Evolutionary conservation across 1,139 yeast genomes (phyloP).

Genomic region (Sporopachydermia cereana): DNA sequence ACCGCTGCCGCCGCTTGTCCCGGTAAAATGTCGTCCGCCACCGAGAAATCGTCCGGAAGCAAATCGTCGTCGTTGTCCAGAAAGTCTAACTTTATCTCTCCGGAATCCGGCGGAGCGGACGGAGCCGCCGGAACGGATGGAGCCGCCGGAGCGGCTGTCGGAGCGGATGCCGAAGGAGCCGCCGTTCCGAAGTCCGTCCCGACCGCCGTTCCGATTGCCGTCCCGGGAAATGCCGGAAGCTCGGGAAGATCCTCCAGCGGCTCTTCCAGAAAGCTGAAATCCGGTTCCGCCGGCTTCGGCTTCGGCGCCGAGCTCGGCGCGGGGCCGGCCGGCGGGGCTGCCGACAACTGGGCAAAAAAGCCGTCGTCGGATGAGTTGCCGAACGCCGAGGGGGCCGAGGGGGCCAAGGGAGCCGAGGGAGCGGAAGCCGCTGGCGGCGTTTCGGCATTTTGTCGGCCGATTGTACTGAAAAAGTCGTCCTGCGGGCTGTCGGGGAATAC

Average conservation of each 20-base stretch:
- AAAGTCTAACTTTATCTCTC: not conserved
- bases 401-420: not conserved
- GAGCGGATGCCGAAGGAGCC: too few species aligned
- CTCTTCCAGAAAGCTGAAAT: slow-evolving; percentile 4
- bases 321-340: not conserved
- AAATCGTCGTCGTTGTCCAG: slow-evolving; percentile 45
- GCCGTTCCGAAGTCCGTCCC: too few species aligned
- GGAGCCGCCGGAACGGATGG: not conserved
- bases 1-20: too few species aligned
- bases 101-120: not conserved
- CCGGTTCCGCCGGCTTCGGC: slow-evolving; percentile 1
- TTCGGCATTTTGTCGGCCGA: too few species aligned
- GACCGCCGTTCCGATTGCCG: too few species aligned
- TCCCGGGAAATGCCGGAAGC: not conserved
- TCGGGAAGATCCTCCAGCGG: slow-evolving; percentile 2
- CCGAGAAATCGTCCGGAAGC: slow-evolving; percentile 53
- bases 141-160: not conserved
- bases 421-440: not conserved
- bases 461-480: not conserved
- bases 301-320: not conserved
- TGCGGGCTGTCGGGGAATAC: slow-evolving; percentile 2
- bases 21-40: slow-evolving; percentile 16
- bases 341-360: not conserved
- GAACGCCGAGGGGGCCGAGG: not conserved
- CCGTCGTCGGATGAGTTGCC: not conserved